Evolutionary conservation across 2,329 filamentous ascomycete species (phyloP).

Genomic region (Penicillium sp.): DNA sequence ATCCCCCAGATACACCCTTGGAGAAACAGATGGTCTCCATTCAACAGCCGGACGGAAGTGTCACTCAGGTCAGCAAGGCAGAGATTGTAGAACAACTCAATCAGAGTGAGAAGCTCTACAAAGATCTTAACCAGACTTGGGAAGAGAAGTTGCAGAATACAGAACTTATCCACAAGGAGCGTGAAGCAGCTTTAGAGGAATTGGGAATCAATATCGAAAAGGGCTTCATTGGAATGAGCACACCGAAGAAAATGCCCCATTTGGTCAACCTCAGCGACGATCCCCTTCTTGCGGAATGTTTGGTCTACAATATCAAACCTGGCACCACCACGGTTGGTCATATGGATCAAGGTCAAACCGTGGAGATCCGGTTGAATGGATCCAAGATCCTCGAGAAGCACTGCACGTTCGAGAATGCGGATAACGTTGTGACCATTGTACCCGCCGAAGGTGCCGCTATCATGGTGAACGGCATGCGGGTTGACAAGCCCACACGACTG

Average conservation of each 20-base stretch:
- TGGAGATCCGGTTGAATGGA: constrained; percentile 91
- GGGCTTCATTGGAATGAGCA: constrained; percentile 90
- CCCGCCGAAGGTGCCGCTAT: constrained; percentile 90
- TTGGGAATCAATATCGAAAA: constrained; percentile 99
- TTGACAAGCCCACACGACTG: constrained; percentile 79
- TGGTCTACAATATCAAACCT: constrained; percentile 97
- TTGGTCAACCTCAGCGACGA: constrained; percentile 96
- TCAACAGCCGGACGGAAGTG: constrained; percentile 74
- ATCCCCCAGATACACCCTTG: constrained; percentile 85
- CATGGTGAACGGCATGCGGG: constrained; percentile 94
- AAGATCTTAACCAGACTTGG: constrained; percentile 97
- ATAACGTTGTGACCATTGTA: constrained; percentile 88
- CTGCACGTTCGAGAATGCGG: constrained; percentile 89
- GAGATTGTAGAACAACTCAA: constrained; percentile 96
- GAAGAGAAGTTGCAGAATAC: constrained; percentile 94
- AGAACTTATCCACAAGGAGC: constrained; percentile 95
- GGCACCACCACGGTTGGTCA: constrained; percentile 93
- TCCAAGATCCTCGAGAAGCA: constrained; percentile 90
- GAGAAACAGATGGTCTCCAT: constrained; percentile 98
- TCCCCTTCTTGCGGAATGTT: constrained; percentile 87
- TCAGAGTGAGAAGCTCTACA: constrained; percentile 93
- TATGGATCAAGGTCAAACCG: constrained; percentile 77
- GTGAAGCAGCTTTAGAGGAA: constrained; percentile 91
- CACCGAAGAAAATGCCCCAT: constrained; percentile 99
- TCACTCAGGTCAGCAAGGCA: constrained; percentile 96